These are phyloP conservation scores for Abelmoschus esculentus DNA, from an alignment of 345 rosid species.

Conservation along the genomic window DNA sequence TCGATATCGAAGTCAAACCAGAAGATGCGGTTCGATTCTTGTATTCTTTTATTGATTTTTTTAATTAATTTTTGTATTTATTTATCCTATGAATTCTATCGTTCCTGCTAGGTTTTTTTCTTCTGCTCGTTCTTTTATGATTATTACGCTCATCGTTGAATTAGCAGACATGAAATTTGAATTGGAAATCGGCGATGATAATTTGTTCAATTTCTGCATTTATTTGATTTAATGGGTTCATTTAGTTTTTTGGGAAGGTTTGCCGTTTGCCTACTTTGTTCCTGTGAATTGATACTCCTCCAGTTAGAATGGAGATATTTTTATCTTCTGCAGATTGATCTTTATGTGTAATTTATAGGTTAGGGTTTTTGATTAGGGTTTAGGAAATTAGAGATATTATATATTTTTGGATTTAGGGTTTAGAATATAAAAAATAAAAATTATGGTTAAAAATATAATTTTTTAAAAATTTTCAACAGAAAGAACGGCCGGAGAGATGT, in stretches of 20 bases:
- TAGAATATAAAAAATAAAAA: no score
- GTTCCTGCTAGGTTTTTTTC: neutral
- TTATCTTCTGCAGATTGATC: neutral
- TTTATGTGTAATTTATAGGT: no score
- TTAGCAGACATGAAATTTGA: neutral
- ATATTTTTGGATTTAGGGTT: no score
- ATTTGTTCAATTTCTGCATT: neutral
- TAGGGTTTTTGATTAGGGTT: no score
- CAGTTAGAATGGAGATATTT: neutral
- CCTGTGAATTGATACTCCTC: neutral
- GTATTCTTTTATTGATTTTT: no score
- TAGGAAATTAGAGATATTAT: no score
- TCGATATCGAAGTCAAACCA: constrained; percentile 65
- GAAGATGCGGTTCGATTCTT: constrained; percentile 40
- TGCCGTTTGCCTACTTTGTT: no score
- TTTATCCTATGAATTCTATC: neutral
- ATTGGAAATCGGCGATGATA: neutral
- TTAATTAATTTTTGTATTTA: constrained; percentile 16
- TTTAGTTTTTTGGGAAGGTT: no score
- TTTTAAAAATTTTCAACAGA: no score
- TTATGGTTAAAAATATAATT: no score
- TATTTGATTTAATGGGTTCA: neutral
- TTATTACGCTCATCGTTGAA: neutral
- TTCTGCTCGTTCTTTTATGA: no score
- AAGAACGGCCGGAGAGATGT: no score